Evolutionary conservation across 1,139 yeast species (phyloP).

Genomic region (Blastobotrys arbuscula): DNA sequence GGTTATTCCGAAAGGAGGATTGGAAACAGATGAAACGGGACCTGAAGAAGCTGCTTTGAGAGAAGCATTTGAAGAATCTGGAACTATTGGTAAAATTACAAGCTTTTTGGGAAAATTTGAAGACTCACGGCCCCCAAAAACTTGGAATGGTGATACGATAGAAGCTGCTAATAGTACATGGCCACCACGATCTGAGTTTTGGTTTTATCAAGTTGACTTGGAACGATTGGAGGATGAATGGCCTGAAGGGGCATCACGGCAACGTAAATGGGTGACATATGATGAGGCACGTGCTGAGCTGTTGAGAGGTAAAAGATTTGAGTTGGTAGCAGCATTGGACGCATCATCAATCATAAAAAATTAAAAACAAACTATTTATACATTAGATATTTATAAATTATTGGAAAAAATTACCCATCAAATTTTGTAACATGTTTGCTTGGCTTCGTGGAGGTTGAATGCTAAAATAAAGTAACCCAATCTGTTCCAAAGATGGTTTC

Average conservation of each 20-base stretch:
- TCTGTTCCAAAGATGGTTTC: constrained; percentile 26
- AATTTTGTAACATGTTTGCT: constrained; percentile 67
- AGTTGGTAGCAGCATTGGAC: constrained; percentile 60
- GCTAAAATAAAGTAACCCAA: constrained; percentile 54
- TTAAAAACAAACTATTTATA: too few species aligned
- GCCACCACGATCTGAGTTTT: constrained; percentile 72
- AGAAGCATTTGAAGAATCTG: constrained; percentile 99
- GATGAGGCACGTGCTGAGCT: constrained; percentile 67
- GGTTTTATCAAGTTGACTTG: constrained; percentile 71
- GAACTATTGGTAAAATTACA: constrained; percentile 62
- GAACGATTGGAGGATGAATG: constrained; percentile 52
- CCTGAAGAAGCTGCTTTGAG: constrained; percentile 55
- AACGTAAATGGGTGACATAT: constrained; percentile 70
- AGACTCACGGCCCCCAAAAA: constrained; percentile 63
- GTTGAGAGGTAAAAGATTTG: constrained; percentile 55
- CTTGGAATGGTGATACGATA: constrained; percentile 43
- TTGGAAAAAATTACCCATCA: constrained; percentile 74
- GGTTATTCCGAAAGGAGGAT: constrained; percentile 96
- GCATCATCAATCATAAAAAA: constrained; percentile 35
- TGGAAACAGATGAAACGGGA: constrained; percentile 71
- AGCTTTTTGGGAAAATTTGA: constrained; percentile 56
- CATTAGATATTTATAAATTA: background rate
- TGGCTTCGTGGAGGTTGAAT: constrained; percentile 48
- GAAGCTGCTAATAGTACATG: constrained; percentile 36
- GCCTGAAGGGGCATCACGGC: constrained; percentile 66